Conservation (phyloP, 164 flowering plant genomes). For the Umbilicus rupestris region DNA sequence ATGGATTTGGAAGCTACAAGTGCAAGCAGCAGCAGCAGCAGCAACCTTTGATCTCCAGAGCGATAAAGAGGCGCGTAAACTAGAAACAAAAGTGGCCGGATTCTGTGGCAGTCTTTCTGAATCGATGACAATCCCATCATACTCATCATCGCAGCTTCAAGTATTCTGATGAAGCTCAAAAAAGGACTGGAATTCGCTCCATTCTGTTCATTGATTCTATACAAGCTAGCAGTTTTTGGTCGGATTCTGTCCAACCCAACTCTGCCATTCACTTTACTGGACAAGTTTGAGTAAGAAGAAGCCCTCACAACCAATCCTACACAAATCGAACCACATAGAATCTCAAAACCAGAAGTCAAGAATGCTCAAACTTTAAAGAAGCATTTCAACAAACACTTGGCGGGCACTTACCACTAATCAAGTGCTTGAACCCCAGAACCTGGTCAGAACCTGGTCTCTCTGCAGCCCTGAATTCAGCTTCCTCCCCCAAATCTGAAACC, state of each 20-base stretch:
- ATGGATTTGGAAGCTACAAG: background rate
- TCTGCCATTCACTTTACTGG: conserved; percentile 18
- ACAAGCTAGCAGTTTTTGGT: conserved; percentile 16
- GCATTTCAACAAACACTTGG: background rate
- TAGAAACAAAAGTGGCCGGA: conserved; percentile 38
- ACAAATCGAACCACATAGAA: conserved; percentile 8
- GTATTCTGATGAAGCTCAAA: conserved; percentile 21
- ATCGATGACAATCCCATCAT: conserved; percentile 65
- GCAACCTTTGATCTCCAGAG: conserved; percentile 64
- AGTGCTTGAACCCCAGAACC: too few relatives aligned
- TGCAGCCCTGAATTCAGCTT: conserved; percentile 4
- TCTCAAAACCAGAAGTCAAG: conserved; percentile 18
- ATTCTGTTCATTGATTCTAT: conserved; percentile 30
- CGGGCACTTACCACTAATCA: too few relatives aligned
- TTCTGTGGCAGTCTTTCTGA: conserved; percentile 50
- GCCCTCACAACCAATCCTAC: conserved; percentile 33
- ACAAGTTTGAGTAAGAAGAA: conserved; percentile 29
- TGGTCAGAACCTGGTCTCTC: conserved; percentile 4
- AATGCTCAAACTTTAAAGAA: background rate
- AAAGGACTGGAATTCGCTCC: conserved; percentile 20
- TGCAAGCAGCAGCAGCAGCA: too few relatives aligned
- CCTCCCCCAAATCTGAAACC: conserved; percentile 14
- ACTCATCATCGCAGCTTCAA: conserved; percentile 63
- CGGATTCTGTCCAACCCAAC: too few relatives aligned
- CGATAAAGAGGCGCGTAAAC: conserved; percentile 49